Base-by-base conservation (phyloP, 768 basidiomycete genomes). In the Lyophyllum semitale region DNA sequence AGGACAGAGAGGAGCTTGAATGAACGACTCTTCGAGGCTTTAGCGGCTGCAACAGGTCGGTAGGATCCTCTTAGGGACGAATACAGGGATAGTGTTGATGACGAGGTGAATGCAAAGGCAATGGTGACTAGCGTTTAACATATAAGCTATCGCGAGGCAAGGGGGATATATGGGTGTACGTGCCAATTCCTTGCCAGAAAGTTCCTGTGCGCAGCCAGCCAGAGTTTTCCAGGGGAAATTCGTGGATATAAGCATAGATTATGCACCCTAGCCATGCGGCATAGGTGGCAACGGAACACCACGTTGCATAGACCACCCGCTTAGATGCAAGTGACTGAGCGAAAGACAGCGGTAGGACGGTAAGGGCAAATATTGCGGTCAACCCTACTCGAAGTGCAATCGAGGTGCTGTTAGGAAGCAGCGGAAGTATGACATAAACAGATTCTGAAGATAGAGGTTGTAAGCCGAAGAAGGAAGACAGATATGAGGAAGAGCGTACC, bases 121-220 rank as follows among this genome's bases (percentile, higher is more conserved):
- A 77, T 79, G 18, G 78, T 78, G 47, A 81, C 87, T 89, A 56
- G 8, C n/a, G 40, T 35, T 25, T 22, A 33, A 27, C 33, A 53
- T 33, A 50, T 33, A 50, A 54, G 11, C 27, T 46, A 18, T 54
- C n/a, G 43, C 26, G 45, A 20, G 42, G 9, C 22, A 45, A 15
- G 49, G 61, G 54, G 55, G 57, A 32, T 1, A 15, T 5, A 52
- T 46, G 26, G 35, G 22, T 40, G 43, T 18, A 81, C 85, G 57
- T 57, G 89, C 89, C 81, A 51, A 84, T 73, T 54, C 82, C 83
- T 63, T 84, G 80, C 88, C 86, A 89, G 44, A 87, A 71, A 30
- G 74, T 62, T 23, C 84, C 83, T 48, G 75, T 66, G 51, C 68
- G 73, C 29, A 74, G 60, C 72, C 72, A 76, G 35, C 68, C 69